These are phyloP conservation scores for Anisodus tanguticus DNA, from an alignment of 257 asterid species.

Conservation along the genomic window DNA sequence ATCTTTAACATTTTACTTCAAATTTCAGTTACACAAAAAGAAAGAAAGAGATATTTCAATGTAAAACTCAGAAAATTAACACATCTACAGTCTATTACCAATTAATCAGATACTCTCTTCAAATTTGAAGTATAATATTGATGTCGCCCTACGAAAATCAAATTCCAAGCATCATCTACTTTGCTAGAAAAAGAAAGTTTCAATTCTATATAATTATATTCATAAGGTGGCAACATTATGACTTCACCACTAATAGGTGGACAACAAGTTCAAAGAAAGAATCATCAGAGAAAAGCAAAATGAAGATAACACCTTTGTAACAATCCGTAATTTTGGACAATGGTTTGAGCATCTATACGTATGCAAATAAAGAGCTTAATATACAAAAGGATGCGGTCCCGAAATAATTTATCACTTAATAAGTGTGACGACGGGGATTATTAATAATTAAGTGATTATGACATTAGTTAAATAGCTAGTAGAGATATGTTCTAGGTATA, in stretches of 20 bases:
- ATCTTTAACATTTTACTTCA: background rate
- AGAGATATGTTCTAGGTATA: too few species aligned
- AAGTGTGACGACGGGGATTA: too few species aligned
- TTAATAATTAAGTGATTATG: too few species aligned
- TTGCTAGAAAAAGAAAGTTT: too few species aligned
- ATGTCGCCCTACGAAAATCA: too few species aligned
- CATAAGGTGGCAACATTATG: background rate
- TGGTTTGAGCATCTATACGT: too few species aligned
- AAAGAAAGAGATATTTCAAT: background rate
- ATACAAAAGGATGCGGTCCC: too few species aligned
- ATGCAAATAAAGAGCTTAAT: too few species aligned
- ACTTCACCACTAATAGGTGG: background rate
- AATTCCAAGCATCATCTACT: too few species aligned
- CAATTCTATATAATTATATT: background rate
- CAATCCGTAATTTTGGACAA: too few species aligned
- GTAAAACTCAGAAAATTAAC: background rate
- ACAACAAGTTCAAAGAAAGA: background rate
- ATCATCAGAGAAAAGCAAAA: background rate
- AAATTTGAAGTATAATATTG: background rate
- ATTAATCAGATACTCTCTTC: background rate
- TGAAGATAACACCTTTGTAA: background rate
- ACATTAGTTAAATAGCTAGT: too few species aligned
- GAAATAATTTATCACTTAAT: too few species aligned
- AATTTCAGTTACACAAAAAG: background rate
- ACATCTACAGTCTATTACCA: background rate